Base-by-base conservation (phyloP, 1,139 yeast species). In the Yamadazyma membranifaciens region DNA sequence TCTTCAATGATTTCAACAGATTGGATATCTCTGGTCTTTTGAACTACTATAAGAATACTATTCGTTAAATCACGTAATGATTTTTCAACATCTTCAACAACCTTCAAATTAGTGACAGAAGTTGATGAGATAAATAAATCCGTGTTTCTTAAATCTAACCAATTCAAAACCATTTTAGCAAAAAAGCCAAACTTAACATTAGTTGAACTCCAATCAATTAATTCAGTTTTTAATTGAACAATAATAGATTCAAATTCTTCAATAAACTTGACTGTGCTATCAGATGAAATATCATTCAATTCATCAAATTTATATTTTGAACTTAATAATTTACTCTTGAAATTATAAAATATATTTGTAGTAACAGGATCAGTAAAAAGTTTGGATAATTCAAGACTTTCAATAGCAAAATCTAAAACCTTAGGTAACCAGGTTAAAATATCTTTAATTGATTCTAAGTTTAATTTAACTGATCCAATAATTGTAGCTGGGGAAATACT, bases 1-100 rank as follows among this genome's bases (percentile, higher is more conserved):
- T 78, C 86, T 36, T 67, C 77, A 1, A 60, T 51, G 2, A 78
- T 52, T 9, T 58, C 54, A 9, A 56, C 63, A 1, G 50, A 51
- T 36, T 57, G 66, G 34, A 66, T 58, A 27, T 65, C 63, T 11
- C 79, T 55, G 2, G 63, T 57, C 45, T 78, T 76, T 62, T 89
- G 97, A 48, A 85, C 75, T 0, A 84, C 73, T 33, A 89, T 70
- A 42, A 89, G 63, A 25, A 87, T 73, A 3, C 84, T 73, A 25
- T 78, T 77, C n/a, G 82, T 70, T 6, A 86, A 56, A 13, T 71
- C 69, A 44, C 84, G 69, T 45, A 80, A 68, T 2, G 62, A 52
- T 6, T 45, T 39, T 49, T 83, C 88, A 35, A 80, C 54, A 7
- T 62, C 69, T 34, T 66, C 69, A 4, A 76, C 49, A 0, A 62